Evolutionary conservation across 805 yeast genomes (phyloP).

Genomic region (Suhomyces xylopsoci): DNA sequence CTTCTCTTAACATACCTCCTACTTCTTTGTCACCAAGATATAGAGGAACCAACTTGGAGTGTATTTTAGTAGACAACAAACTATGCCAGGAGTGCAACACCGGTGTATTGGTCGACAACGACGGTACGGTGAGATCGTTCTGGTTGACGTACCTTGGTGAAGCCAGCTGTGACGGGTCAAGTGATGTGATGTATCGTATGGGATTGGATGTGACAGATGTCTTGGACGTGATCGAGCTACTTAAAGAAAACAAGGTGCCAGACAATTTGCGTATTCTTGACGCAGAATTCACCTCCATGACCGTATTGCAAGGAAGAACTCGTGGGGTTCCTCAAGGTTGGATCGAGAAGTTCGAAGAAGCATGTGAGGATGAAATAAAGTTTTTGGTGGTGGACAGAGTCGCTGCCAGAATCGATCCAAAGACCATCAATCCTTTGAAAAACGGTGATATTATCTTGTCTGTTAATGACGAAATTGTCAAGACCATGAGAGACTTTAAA

Average conservation of each 20-base stretch:
- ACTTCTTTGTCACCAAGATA: constrained; percentile 71
- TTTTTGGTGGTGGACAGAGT: constrained; percentile 69
- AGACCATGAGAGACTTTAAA: constrained; percentile 64
- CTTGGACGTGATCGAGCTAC: constrained; percentile 49
- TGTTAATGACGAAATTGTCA: constrained; percentile 62
- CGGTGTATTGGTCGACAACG: constrained; percentile 73
- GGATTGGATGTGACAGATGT: constrained; percentile 77
- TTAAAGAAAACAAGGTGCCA: constrained; percentile 53
- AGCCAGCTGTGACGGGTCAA: constrained; percentile 45
- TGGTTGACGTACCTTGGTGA: constrained; percentile 88
- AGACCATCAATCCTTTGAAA: constrained; percentile 34
- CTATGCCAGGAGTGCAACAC: constrained; percentile 71
- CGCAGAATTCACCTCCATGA: constrained; percentile 68
- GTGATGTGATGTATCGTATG: constrained; percentile 64
- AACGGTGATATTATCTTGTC: constrained; percentile 78
- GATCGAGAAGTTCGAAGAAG: constrained; percentile 66
- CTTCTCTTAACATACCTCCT: constrained; percentile 70
- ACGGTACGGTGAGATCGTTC: constrained; percentile 77
- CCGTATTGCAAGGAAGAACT: constrained; percentile 72
- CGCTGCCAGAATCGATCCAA: constrained; percentile 42
- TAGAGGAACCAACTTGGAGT: constrained; percentile 80
- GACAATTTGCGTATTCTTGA: constrained; percentile 62
- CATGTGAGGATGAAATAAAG: constrained; percentile 64
- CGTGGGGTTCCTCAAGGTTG: constrained; percentile 86
- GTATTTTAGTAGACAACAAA: constrained; percentile 70